Evolutionary conservation across 148 eudicot species (phyloP).

Genomic region (Chenopodium suecicum): DNA sequence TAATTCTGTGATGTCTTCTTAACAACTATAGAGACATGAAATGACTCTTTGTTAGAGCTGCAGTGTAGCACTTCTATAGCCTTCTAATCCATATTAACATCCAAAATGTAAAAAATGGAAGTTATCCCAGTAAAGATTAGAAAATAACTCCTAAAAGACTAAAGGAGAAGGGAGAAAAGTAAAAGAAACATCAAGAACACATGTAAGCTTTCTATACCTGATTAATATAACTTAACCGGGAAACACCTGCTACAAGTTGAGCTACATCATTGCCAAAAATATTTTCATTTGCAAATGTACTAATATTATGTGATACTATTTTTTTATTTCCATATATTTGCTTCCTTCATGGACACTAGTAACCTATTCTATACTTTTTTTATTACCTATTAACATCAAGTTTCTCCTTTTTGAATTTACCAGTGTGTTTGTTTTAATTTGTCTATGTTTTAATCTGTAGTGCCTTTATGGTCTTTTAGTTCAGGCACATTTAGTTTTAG

Average conservation of each 20-base stretch:
- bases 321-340: too few relatives aligned
- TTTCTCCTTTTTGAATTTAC: too few relatives aligned
- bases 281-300: too few relatives aligned
- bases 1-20: constrained; percentile 79
- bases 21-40: constrained; percentile 50
- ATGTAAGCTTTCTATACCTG: constrained; percentile 48
- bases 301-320: too few relatives aligned
- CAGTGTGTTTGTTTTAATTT: too few relatives aligned
- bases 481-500: too few relatives aligned
- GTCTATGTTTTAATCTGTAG: too few relatives aligned
- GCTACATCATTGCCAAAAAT: constrained; percentile 76
- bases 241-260: constrained; percentile 87
- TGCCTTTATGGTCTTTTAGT: too few relatives aligned
- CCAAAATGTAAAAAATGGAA: background rate
- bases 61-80: background rate
- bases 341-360: too few relatives aligned
- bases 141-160: background rate
- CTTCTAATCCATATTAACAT: background rate
- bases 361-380: too few relatives aligned
- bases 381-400: too few relatives aligned
- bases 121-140: background rate
- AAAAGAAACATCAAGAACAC: background rate
- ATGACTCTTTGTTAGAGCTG: background rate
- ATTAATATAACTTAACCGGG: constrained; percentile 83
- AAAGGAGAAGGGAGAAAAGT: background rate